A percentile compares a stretch with the other conserved stretches of the same genome.
Evolutionary conservation across 2,329 filamentous ascomycete species (phyloP).

Genomic region (Colletotrichum cuscutae): DNA sequence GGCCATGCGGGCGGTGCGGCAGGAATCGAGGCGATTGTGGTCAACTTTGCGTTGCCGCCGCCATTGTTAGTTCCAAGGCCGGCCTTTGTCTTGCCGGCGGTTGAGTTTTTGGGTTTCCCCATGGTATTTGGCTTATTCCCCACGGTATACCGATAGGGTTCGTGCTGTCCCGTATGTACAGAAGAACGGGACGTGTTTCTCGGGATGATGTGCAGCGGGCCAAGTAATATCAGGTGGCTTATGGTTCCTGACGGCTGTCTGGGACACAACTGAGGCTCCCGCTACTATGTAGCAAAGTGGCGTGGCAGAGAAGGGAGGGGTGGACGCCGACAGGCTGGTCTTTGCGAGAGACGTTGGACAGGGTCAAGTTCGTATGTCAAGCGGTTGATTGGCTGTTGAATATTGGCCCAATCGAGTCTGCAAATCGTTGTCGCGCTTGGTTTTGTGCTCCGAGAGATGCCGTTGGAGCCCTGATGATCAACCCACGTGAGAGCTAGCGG

Average conservation of each 20-base stretch:
- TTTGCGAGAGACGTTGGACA: not conserved
- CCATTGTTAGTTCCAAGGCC: not conserved
- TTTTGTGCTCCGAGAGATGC: slow-evolving; percentile 9
- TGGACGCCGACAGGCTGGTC: slow-evolving; percentile 6
- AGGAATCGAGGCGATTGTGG: slow-evolving; percentile 24
- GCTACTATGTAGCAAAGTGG: slow-evolving; percentile 15
- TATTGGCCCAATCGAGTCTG: not conserved
- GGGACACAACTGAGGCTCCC: slow-evolving; percentile 26
- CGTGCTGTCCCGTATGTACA: slow-evolving; percentile 36
- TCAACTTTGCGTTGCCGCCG: slow-evolving; percentile 24
- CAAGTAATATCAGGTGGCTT: slow-evolving; percentile 15
- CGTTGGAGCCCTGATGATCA: slow-evolving; percentile 4
- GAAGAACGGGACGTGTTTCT: slow-evolving; percentile 14
- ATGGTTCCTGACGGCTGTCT: slow-evolving; percentile 26
- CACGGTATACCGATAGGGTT: slow-evolving; percentile 22
- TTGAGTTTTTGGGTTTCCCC: slow-evolving; percentile 37
- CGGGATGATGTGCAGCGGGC: slow-evolving; percentile 23
- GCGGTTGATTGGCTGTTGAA: slow-evolving; percentile 7
- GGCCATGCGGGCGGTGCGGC: slow-evolving; percentile 69
- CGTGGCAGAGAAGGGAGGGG: slow-evolving; percentile 10
- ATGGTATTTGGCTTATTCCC: slow-evolving; percentile 35
- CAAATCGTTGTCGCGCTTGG: not conserved
- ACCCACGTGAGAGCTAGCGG: slow-evolving; percentile 15
- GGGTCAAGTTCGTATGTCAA: not conserved
- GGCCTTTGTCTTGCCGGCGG: slow-evolving; percentile 29